These are phyloP conservation scores for Penicillium sp. DNA, from an alignment of 2,329 filamentous ascomycete species.

Conservation along the genomic window DNA sequence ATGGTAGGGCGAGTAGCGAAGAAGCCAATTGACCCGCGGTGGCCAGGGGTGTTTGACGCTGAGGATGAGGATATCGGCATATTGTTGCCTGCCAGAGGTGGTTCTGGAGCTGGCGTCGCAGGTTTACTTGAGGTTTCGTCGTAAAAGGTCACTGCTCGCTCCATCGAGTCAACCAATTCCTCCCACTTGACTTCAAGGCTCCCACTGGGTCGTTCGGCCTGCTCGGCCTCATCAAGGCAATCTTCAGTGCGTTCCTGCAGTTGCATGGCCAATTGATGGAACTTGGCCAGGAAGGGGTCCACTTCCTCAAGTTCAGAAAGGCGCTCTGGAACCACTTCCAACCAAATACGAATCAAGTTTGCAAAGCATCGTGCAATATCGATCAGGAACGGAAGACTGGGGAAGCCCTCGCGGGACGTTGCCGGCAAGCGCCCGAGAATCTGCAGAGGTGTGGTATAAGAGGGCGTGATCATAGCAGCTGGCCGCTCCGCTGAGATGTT, in stretches of 20 bases:
- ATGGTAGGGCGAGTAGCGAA: slow-evolving; percentile 47
- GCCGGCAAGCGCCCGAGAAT: slow-evolving; percentile 83
- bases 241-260: slow-evolving; percentile 53
- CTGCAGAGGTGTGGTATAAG: slow-evolving; percentile 90
- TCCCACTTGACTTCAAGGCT: slow-evolving; percentile 57
- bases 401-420: slow-evolving; percentile 87
- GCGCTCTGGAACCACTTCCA: slow-evolving; percentile 48
- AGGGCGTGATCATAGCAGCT: slow-evolving; percentile 72
- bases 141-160: slow-evolving; percentile 50
- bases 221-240: slow-evolving; percentile 54
- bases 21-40: slow-evolving; percentile 51
- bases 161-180: slow-evolving; percentile 56
- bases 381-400: slow-evolving; percentile 88
- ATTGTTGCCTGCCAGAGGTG: slow-evolving; percentile 21
- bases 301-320: slow-evolving; percentile 48
- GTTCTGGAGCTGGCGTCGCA: slow-evolving; percentile 45
- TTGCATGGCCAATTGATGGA: slow-evolving; percentile 52
- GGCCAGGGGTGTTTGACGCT: slow-evolving; percentile 33
- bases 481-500: slow-evolving; percentile 75
- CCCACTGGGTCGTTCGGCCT: slow-evolving; percentile 55
- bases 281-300: slow-evolving; percentile 48
- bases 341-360: slow-evolving; percentile 71
- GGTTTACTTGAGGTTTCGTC: slow-evolving; percentile 49
- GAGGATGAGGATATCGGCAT: slow-evolving; percentile 35
- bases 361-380: slow-evolving; percentile 87